These are phyloP conservation scores for Hordeum vulgare DNA, from an alignment of 176 grass and related monocot genomes.

Conservation along the genomic window MorexV3_pseudomolecules_assembly NC_058518.1:12825249-12825748, in stretches of 20 bases:
- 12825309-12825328: constrained; percentile 6
- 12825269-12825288: neutral
- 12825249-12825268: neutral
- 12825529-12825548: neutral
- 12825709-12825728: neutral
- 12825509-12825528: neutral
- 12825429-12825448: neutral
- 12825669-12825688: neutral
- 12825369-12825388: neutral
- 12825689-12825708: neutral
- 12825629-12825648: neutral
- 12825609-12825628: neutral
- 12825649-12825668: constrained; percentile 3
- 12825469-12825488: neutral
- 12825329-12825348: constrained; percentile 10
- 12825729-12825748: neutral
- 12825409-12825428: neutral
- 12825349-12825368: neutral
- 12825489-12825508: neutral
- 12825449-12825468: neutral
- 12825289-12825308: neutral
- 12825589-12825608: neutral
- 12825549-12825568: neutral
- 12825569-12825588: constrained; percentile 7
- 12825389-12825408: constrained; percentile 4